Evolutionary conservation across 257 asterid genomes (phyloP), one percentile per base, ranked within the genome.

Genomic region (Scutellaria barbata): DNA sequence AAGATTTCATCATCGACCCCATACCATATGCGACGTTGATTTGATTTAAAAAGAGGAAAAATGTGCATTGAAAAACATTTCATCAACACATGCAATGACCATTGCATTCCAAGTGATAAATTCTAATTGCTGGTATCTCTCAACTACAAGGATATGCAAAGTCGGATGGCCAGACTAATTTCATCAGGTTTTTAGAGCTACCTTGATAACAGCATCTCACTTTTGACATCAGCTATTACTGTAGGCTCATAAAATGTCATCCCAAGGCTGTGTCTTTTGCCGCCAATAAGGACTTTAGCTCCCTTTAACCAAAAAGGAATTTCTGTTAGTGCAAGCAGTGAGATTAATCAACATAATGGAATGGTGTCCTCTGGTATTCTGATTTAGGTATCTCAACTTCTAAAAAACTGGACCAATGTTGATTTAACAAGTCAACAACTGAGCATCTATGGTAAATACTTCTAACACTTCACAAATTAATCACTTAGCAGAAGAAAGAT

Each of bases 171-270:
- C 20, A 74, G 14, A 66, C 14, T 43, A 54, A 43, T 20, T 42
- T 74, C 74, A 48, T 45, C 35, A 62, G 30, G 77, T 14, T 66
- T 75, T 52, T 41, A 65, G 51, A 46, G 76, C 68, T 84, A 88
- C 96, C 96, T 92, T 59, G 97, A 81, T 65, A 95, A 33, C 18
- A 81, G 90, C 98, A 95, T 92, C 78, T 92, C 94, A 69, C 76
- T 89, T 37, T 87, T 87, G 71, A 95, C 95, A 74, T 85, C 98
- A 72, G 89, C 52, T 5, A 95, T 76, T 76, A 95, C 95, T 0
- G 99, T 95, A 66, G 99, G 98, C 84, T 95, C 96, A 73, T 85
- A 95, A 81, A 89, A 95, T 47, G 89, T 86, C 97, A 74, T 80
- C 75, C 99, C 99, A 58, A 92, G 96, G 78, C 85, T 74, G 80